A percentile compares a stretch with the other conserved stretches of the same genome.
These are phyloP conservation scores for Suillus americanus DNA, from an alignment of 768 basidiomycete species.

Conservation along the genomic window DNA sequence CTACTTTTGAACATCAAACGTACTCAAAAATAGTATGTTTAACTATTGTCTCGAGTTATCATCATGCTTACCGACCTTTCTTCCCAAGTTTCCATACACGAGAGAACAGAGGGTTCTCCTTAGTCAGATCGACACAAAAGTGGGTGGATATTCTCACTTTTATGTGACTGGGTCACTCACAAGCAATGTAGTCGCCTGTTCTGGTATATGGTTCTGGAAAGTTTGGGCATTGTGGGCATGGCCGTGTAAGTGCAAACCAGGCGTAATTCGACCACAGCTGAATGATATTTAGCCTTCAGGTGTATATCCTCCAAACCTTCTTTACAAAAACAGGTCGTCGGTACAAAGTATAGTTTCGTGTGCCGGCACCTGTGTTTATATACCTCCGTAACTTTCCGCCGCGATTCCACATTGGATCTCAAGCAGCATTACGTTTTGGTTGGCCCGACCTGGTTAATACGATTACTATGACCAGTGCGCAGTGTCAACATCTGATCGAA, in stretches of 20 bases:
- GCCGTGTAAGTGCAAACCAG: slow-evolving; percentile 63
- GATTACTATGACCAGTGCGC: neutral
- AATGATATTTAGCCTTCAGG: slow-evolving; percentile 62
- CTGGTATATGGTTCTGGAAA: slow-evolving; percentile 90
- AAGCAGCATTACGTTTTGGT: neutral
- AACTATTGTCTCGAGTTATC: neutral
- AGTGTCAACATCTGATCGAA: neutral
- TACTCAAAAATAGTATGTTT: slow-evolving; percentile 89
- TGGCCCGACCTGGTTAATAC: neutral
- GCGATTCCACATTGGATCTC: neutral
- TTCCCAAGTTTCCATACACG: slow-evolving; percentile 82
- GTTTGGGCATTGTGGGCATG: slow-evolving; percentile 77
- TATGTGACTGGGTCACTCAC: neutral
- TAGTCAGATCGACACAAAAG: slow-evolving; percentile 90
- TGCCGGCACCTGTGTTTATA: neutral
- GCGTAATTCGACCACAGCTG: slow-evolving; percentile 5
- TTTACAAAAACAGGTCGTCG: slow-evolving; percentile 91
- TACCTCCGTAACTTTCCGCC: neutral
- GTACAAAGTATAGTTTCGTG: slow-evolving; percentile 70
- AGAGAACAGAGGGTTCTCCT: slow-evolving; percentile 91
- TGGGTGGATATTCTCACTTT: slow-evolving; percentile 28
- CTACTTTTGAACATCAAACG: slow-evolving; percentile 88
- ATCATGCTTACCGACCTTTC: slow-evolving; percentile 7
- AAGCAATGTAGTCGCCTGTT: slow-evolving; percentile 69
- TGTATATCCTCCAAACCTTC: slow-evolving; percentile 93